These are phyloP conservation scores for Candida sojae DNA, from an alignment of 1,139 yeast species.

Conservation along the genomic window DNA sequence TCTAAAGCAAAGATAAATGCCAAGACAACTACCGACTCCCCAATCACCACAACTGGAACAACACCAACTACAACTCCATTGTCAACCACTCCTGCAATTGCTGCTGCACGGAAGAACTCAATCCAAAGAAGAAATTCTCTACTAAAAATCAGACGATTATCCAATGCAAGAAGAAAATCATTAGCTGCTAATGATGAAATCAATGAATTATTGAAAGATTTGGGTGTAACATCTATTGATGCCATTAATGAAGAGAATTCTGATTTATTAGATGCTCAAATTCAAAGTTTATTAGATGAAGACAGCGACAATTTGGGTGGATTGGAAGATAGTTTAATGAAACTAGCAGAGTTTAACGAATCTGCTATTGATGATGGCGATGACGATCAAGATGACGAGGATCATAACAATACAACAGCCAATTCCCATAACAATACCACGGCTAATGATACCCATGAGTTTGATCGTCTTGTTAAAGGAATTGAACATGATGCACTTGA, in stretches of 20 bases:
- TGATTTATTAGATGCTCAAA: slow-evolving; percentile 37
- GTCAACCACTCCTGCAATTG: not conserved
- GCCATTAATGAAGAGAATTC: slow-evolving; percentile 38
- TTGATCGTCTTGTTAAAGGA: slow-evolving; percentile 13
- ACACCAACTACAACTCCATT: not conserved
- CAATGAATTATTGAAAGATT: slow-evolving; percentile 37
- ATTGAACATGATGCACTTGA: slow-evolving; percentile 23
- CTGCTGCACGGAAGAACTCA: slow-evolving; percentile 11
- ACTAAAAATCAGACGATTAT: slow-evolving; percentile 28
- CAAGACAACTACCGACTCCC: not conserved
- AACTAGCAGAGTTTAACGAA: slow-evolving; percentile 27
- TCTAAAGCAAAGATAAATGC: not conserved
- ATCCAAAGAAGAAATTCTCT: slow-evolving; percentile 18
- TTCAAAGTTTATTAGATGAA: slow-evolving; percentile 34
- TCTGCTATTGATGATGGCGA: slow-evolving; percentile 38
- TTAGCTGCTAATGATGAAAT: slow-evolving; percentile 46
- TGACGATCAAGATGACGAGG: slow-evolving; percentile 32
- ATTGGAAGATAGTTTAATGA: slow-evolving; percentile 20
- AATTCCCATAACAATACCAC: too few relatives aligned
- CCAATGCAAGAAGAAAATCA: slow-evolving; percentile 42
- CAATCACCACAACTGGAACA: not conserved
- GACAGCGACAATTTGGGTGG: slow-evolving; percentile 21
- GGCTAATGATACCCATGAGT: slow-evolving; percentile 10
- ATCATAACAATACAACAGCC: not conserved
- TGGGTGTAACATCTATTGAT: slow-evolving; percentile 40